Evolutionary conservation across 352 stramenopile genomes (phyloP).

Genomic region (Globisporangium lucens): DNA sequence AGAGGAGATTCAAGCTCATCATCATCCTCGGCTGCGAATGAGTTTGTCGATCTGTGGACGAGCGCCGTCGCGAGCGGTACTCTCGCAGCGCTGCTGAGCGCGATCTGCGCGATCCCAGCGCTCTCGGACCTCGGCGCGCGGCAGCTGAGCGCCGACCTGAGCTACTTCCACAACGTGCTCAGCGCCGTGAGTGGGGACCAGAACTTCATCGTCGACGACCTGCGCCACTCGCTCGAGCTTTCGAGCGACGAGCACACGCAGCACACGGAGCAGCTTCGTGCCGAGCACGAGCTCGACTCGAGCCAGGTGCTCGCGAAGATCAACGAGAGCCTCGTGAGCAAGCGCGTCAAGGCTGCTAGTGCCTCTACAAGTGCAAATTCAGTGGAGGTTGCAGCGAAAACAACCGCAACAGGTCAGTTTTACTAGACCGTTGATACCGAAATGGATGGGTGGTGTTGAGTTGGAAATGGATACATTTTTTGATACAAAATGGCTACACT

Average conservation of each 20-base stretch:
- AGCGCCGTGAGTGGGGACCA: slow-evolving; percentile 59
- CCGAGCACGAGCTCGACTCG: slow-evolving; percentile 21
- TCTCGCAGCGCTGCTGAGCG: slow-evolving; percentile 49
- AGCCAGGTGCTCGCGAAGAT: slow-evolving; percentile 48
- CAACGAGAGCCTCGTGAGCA: slow-evolving; percentile 34
- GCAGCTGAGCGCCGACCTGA: slow-evolving; percentile 66
- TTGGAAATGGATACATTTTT: slow-evolving; percentile 1
- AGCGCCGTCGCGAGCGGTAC: slow-evolving; percentile 58
- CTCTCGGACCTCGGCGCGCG: slow-evolving; percentile 54
- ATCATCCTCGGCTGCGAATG: slow-evolving; percentile 19
- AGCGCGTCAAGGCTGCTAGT: slow-evolving; percentile 16
- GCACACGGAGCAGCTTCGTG: slow-evolving; percentile 29
- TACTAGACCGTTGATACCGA: neutral
- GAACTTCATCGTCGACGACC: slow-evolving; percentile 53
- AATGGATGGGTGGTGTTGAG: neutral
- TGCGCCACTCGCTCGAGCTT: slow-evolving; percentile 42
- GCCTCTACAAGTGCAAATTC: neutral
- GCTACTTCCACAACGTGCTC: slow-evolving; percentile 81
- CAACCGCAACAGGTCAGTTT: slow-evolving; percentile 2
- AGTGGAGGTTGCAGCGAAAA: neutral
- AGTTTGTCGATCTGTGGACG: slow-evolving; percentile 83
- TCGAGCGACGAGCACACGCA: slow-evolving; percentile 27
- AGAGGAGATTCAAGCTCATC: slow-evolving; percentile 13
- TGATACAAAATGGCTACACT: neutral
- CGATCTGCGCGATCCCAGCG: slow-evolving; percentile 50